phyloP scores from a whole-genome alignment of 2,329 filamentous ascomycete species.

The Sarocladium oryzae region DNA sequence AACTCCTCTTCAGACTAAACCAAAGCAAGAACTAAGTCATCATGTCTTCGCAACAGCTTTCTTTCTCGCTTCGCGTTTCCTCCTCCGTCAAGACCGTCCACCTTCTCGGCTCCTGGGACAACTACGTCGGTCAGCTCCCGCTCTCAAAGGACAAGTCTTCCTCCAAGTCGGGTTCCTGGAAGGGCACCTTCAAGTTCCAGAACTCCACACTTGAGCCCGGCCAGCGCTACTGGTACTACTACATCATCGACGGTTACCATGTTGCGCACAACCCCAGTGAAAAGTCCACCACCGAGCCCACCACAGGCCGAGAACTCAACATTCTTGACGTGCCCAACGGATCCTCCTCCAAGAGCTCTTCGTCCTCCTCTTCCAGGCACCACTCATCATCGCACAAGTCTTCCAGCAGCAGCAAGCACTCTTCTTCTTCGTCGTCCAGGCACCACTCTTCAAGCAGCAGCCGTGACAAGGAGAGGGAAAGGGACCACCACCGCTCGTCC shows the following conservation, averaged over 20 bases:
- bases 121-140: conserved; percentile 89
- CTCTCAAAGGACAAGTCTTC: conserved; percentile 81
- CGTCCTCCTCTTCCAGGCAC: conserved; percentile 27
- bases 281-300: conserved; percentile 85
- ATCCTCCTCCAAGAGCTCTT: conserved; percentile 35
- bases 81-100: conserved; percentile 96
- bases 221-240: conserved; percentile 99
- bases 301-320: conserved; percentile 94
- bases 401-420: conserved; percentile 24
- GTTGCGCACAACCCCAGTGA: conserved; percentile 93
- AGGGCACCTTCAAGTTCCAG: conserved; percentile 95
- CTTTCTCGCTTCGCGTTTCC: conserved; percentile 93
- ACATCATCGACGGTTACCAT: conserved; percentile 99
- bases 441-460: conserved; percentile 10
- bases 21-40: conserved; percentile 16
- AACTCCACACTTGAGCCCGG: conserved; percentile 78
- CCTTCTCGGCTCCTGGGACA: conserved; percentile 96
- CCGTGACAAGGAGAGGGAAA: conserved; percentile 11
- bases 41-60: conserved; percentile 90
- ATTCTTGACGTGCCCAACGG: conserved; percentile 79
- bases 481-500: conserved; percentile 34
- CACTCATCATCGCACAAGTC: conserved; percentile 25
- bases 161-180: conserved; percentile 86
- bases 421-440: conserved; percentile 18
- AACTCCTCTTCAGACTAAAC: conserved; percentile 13